Percentiles rank a stretch among this genome's conserved stretches.
These are phyloP conservation scores for Trichoderma cornu-damae DNA, from an alignment of 2,329 filamentous ascomycete genomes.

Conservation along the genomic window DNA sequence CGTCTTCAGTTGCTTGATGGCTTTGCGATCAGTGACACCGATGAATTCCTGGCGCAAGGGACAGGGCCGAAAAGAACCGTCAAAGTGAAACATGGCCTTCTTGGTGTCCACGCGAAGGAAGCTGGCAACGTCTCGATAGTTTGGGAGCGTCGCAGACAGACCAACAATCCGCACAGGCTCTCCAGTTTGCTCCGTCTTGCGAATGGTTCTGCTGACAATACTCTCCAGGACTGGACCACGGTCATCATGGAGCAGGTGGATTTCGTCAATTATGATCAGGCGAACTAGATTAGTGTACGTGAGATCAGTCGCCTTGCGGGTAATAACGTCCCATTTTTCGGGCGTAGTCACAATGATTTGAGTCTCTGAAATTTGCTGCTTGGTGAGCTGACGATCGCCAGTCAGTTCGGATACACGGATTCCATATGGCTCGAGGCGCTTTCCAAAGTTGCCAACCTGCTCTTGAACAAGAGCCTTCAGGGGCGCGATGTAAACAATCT, in stretches of 20 bases:
- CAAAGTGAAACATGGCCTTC: slow-evolving; percentile 92
- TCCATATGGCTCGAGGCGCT: slow-evolving; percentile 82
- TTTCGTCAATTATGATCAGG: slow-evolving; percentile 94
- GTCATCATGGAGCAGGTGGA: slow-evolving; percentile 95
- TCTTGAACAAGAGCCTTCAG: slow-evolving; percentile 95
- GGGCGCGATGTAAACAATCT: slow-evolving; percentile 96
- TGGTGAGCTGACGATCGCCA: slow-evolving; percentile 95
- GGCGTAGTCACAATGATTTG: slow-evolving; percentile 98
- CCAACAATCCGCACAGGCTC: slow-evolving; percentile 89
- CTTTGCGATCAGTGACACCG: slow-evolving; percentile 94
- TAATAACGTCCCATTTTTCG: slow-evolving; percentile 99
- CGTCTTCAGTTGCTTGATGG: slow-evolving; percentile 96
- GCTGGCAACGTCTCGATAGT: slow-evolving; percentile 92
- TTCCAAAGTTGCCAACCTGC: slow-evolving; percentile 96
- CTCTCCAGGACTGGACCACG: slow-evolving; percentile 95
- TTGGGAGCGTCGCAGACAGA: slow-evolving; percentile 89
- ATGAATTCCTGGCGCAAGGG: slow-evolving; percentile 96
- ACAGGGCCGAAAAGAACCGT: slow-evolving; percentile 88
- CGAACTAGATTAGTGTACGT: slow-evolving; percentile 97
- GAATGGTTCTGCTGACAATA: slow-evolving; percentile 90
- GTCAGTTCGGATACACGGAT: slow-evolving; percentile 94
- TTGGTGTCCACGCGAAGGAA: slow-evolving; percentile 84
- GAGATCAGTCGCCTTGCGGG: slow-evolving; percentile 91
- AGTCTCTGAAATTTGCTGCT: slow-evolving; percentile 96
- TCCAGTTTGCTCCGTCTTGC: slow-evolving; percentile 87